A percentile compares a stretch with the other conserved stretches of the same genome.
Evolutionary conservation across 257 asterid genomes (phyloP).

Genomic region (Ilex asprella): DNA sequence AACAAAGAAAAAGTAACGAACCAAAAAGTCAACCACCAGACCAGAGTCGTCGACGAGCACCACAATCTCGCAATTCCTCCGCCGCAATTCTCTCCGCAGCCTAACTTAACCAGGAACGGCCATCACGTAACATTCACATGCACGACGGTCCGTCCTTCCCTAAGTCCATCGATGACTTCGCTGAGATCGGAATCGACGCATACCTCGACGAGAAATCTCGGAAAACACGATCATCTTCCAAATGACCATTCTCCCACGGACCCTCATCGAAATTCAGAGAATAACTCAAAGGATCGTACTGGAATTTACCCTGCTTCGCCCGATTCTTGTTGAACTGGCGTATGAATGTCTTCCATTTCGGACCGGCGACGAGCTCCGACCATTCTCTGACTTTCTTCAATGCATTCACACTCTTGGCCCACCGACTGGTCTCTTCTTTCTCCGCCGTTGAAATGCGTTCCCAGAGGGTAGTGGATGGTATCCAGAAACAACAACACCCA

Average conservation of each 20-base stretch:
- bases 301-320: slow-evolving; percentile 34
- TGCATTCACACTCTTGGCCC: slow-evolving; percentile 33
- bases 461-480: slow-evolving; percentile 47
- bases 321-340: slow-evolving; percentile 55
- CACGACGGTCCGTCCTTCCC: slow-evolving; percentile 26
- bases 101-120: neutral
- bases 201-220: slow-evolving; percentile 57
- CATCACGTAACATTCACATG: slow-evolving; percentile 3
- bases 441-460: slow-evolving; percentile 48
- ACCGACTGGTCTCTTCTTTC: slow-evolving; percentile 39
- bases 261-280: slow-evolving; percentile 71
- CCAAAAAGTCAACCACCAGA: neutral
- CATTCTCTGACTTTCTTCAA: slow-evolving; percentile 60
- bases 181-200: slow-evolving; percentile 34
- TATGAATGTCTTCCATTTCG: slow-evolving; percentile 90
- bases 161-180: slow-evolving; percentile 16
- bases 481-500: slow-evolving; percentile 54
- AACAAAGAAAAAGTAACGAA: no score
- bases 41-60: neutral
- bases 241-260: slow-evolving; percentile 24
- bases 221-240: slow-evolving; percentile 31
- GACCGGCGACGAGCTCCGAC: slow-evolving; percentile 90
- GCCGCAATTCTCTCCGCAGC: neutral
- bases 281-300: slow-evolving; percentile 66
- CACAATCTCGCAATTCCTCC: neutral